These are phyloP conservation scores for Termitomyces bulborhizus DNA, from an alignment of 768 basidiomycete genomes.

Conservation along the genomic window DNA sequence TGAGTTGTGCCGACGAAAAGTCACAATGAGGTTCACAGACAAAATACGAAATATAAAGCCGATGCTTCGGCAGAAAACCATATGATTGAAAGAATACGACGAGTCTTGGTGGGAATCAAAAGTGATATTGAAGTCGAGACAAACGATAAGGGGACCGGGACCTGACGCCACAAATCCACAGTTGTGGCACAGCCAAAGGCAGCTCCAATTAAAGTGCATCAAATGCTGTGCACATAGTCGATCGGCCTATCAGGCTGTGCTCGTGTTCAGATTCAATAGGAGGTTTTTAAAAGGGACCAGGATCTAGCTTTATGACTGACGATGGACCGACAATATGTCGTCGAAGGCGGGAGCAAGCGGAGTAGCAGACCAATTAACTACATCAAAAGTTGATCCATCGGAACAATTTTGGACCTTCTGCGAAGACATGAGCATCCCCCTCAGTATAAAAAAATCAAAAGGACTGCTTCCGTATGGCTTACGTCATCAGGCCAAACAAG, in stretches of 20 bases:
- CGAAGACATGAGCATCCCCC: neutral
- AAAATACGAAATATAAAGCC: too few species aligned
- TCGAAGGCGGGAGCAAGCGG: neutral
- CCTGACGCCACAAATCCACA: too few species aligned
- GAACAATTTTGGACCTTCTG: too few species aligned
- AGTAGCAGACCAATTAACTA: too few species aligned
- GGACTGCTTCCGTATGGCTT: constrained; percentile 10
- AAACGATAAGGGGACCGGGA: neutral
- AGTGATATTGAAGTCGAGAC: neutral
- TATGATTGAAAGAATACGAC: neutral
- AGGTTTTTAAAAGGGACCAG: neutral
- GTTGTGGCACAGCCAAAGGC: neutral
- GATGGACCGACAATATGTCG: neutral
- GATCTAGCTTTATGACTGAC: too few species aligned
- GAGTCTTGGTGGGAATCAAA: neutral
- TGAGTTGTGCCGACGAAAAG: neutral
- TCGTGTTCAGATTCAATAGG: neutral
- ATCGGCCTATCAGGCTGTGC: neutral
- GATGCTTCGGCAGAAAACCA: neutral
- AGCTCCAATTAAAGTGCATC: neutral
- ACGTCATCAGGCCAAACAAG: constrained; percentile 33
- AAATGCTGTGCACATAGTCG: neutral
- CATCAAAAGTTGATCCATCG: too few species aligned
- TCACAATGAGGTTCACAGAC: neutral
- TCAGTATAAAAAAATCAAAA: too few species aligned